phyloP scores from a whole-genome alignment of 2,329 filamentous ascomycete species.

The Pseudogymnoascus sp. region DNA sequence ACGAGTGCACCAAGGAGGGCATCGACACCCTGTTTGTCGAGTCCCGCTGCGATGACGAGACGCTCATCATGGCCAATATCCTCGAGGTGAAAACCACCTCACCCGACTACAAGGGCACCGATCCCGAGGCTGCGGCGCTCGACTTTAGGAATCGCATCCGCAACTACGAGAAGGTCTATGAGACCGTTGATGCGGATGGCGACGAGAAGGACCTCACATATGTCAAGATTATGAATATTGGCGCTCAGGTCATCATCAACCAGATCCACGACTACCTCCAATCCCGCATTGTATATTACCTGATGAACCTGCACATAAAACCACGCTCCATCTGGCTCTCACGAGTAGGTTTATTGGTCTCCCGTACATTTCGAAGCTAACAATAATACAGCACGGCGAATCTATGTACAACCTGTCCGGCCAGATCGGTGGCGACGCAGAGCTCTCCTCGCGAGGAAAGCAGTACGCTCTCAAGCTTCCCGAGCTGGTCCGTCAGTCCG shows the following conservation, averaged over 20 bases:
- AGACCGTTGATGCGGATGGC: slow-evolving; percentile 70
- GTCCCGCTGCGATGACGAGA: slow-evolving; percentile 92
- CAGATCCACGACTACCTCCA: slow-evolving; percentile 94
- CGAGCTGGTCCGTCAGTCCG: slow-evolving; percentile 73
- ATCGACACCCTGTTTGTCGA: slow-evolving; percentile 94
- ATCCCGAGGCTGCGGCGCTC: slow-evolving; percentile 79
- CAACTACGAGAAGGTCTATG: slow-evolving; percentile 96
- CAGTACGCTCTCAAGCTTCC: slow-evolving; percentile 80
- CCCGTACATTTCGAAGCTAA: slow-evolving; percentile 14
- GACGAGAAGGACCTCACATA: slow-evolving; percentile 86
- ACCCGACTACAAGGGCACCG: slow-evolving; percentile 88
- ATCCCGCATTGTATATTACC: slow-evolving; percentile 91
- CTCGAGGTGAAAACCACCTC: slow-evolving; percentile 94
- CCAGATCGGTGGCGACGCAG: slow-evolving; percentile 85
- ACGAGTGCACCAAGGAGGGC: slow-evolving; percentile 63
- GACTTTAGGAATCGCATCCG: slow-evolving; percentile 92
- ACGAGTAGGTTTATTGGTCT: slow-evolving; percentile 48
- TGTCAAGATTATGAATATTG: slow-evolving; percentile 94
- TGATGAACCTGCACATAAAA: slow-evolving; percentile 97
- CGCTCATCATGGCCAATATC: slow-evolving; percentile 96
- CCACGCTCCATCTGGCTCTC: slow-evolving; percentile 95
- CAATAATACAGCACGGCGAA: slow-evolving; percentile 67
- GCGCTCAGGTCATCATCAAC: slow-evolving; percentile 95
- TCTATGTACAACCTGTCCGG: slow-evolving; percentile 86
- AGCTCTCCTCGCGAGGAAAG: slow-evolving; percentile 77